Conservation (phyloP, 305 asterid species). For the Fraxinus latifolia region DNA sequence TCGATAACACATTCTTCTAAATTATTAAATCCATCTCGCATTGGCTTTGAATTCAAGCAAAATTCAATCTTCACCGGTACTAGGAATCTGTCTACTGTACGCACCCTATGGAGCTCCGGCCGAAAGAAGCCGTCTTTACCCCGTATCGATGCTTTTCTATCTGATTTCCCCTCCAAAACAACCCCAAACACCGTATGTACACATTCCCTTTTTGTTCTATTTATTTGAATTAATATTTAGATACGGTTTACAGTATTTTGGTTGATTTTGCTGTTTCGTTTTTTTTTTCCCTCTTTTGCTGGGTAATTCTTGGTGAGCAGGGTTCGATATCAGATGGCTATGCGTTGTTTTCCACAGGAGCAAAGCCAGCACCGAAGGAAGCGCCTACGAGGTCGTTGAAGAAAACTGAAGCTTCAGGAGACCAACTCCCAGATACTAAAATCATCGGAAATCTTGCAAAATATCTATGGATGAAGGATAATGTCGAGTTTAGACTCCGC, state of each 20-base stretch:
- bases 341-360: conserved; percentile 59
- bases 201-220: neutral
- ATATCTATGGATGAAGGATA: conserved; percentile 91
- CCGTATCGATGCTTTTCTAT: conserved; percentile 56
- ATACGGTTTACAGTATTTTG: neutral
- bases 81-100: neutral
- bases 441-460: conserved; percentile 66
- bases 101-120: conserved; percentile 44
- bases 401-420: conserved; percentile 35
- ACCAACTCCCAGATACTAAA: conserved; percentile 51
- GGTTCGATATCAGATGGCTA: conserved; percentile 45
- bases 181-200: conserved; percentile 46
- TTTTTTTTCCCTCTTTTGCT: neutral
- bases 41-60: conserved; percentile 22
- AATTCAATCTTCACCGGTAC: conserved; percentile 14
- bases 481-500: conserved; percentile 67
- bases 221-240: neutral
- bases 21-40: conserved; percentile 15
- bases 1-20: conserved; percentile 18
- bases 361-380: conserved; percentile 38
- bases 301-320: conserved; percentile 32
- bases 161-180: conserved; percentile 50
- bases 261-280: neutral
- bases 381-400: conserved; percentile 32
- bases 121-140: conserved; percentile 37